Evolutionary conservation across 805 yeast genomes (phyloP).

Genomic region (Monosporozyma siamensis): DNA sequence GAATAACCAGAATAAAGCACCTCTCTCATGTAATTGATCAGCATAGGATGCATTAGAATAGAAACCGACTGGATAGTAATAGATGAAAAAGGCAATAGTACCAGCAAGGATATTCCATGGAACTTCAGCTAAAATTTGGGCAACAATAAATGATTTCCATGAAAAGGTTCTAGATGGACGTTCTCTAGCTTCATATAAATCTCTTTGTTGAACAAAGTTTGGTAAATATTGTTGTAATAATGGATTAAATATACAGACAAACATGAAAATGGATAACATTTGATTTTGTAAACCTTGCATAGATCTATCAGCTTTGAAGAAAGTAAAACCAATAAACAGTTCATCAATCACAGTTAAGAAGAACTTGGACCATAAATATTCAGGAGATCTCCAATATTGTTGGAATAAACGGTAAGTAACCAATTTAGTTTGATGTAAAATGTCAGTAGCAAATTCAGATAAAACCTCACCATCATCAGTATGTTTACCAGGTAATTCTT

Average conservation of each 20-base stretch:
- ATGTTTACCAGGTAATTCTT: constrained; percentile 39
- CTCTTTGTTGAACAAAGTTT: constrained; percentile 50
- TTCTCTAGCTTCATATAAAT: constrained; percentile 63
- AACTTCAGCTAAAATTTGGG: constrained; percentile 56
- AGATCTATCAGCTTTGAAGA: constrained; percentile 57
- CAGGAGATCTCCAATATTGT: constrained; percentile 62
- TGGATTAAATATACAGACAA: constrained; percentile 46
- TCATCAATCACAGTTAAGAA: constrained; percentile 45
- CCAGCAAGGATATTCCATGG: constrained; percentile 57
- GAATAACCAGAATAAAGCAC: constrained; percentile 45
- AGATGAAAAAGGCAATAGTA: constrained; percentile 51
- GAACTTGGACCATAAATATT: constrained; percentile 51
- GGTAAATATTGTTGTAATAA: constrained; percentile 57
- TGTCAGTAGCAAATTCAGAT: constrained; percentile 38
- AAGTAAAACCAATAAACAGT: constrained; percentile 66
- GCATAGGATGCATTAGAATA: constrained; percentile 51
- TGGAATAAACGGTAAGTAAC: constrained; percentile 49
- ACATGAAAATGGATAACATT: constrained; percentile 70
- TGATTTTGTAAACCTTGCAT: constrained; percentile 73
- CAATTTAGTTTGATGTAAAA: constrained; percentile 33
- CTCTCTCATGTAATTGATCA: constrained; percentile 40
- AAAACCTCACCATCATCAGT: constrained; percentile 28
- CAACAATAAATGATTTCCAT: constrained; percentile 53
- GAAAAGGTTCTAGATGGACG: constrained; percentile 62
- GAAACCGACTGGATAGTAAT: constrained; percentile 68